Conservation (phyloP, 306 rosid genomes). For the Argentina anserina region DNA sequence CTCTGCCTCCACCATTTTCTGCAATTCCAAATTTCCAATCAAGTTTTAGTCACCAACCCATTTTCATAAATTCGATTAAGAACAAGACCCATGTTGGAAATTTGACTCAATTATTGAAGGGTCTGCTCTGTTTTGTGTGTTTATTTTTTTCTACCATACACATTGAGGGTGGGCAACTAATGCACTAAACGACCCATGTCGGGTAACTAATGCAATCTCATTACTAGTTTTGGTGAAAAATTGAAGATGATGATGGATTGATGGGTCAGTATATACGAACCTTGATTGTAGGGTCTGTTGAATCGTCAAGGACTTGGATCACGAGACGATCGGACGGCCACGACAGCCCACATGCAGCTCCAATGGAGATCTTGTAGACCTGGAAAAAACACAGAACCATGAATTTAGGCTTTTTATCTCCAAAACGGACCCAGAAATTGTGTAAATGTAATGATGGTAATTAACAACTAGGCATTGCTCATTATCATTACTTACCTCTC, state of each 20-base stretch:
- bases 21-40: constrained; percentile 13
- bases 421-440: constrained; percentile 8
- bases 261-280: constrained; percentile 34
- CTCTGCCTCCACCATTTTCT: constrained; percentile 96
- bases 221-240: neutral
- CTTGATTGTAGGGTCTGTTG: constrained; percentile 86
- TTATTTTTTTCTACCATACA: neutral
- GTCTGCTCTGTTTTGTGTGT: neutral
- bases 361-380: constrained; percentile 97
- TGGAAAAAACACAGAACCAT: constrained; percentile 22
- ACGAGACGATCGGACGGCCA: constrained; percentile 98
- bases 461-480: neutral
- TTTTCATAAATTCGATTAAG: neutral
- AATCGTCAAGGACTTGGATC: constrained; percentile 96
- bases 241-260: neutral
- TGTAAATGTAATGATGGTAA: neutral
- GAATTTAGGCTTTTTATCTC: constrained; percentile 10
- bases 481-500: constrained; percentile 48
- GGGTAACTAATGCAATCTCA: neutral
- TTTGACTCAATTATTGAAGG: neutral
- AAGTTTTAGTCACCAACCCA: neutral
- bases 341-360: constrained; percentile 94
- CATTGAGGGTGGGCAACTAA: neutral
- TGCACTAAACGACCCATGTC: neutral
- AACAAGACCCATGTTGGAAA: neutral